Percentiles rank a stretch among this genome's conserved stretches.
Conservation (phyloP, 768 basidiomycete genomes). For the Lentinula sp. region DNA sequence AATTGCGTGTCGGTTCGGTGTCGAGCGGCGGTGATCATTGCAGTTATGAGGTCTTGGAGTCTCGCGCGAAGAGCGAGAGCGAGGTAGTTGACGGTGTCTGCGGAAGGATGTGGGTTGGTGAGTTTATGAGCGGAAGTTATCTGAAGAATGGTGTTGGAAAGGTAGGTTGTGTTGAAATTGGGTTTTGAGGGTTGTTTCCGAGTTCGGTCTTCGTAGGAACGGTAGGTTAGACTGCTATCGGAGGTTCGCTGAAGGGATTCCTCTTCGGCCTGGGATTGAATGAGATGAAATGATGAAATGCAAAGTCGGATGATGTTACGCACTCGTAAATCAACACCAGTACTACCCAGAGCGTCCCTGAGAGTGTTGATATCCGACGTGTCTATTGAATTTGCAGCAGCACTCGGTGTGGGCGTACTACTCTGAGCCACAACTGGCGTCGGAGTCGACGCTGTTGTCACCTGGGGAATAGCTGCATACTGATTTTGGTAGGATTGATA, state of each 20-base stretch:
- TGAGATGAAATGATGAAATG: background rate
- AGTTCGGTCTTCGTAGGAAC: constrained; percentile 71
- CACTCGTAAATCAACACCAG: constrained; percentile 81
- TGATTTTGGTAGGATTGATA: constrained; percentile 28
- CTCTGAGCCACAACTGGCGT: constrained; percentile 19
- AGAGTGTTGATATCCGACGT: constrained; percentile 61
- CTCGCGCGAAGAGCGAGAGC: constrained; percentile 75
- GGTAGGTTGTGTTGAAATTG: constrained; percentile 59
- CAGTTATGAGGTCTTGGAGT: constrained; percentile 59
- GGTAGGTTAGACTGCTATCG: constrained; percentile 56
- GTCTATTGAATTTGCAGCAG: constrained; percentile 10
- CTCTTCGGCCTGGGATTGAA: constrained; percentile 68
- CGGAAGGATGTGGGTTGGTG: constrained; percentile 41
- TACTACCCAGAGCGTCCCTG: constrained; percentile 81
- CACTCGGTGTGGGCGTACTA: constrained; percentile 11
- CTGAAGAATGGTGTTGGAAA: constrained; percentile 62
- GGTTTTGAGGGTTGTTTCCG: constrained; percentile 69
- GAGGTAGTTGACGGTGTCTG: constrained; percentile 71
- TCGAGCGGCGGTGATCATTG: constrained; percentile 60
- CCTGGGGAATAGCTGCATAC: background rate
- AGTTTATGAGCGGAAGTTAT: constrained; percentile 67
- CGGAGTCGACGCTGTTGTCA: constrained; percentile 8
- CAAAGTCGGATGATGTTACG: constrained; percentile 12
- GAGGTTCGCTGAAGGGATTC: constrained; percentile 67
- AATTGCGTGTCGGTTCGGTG: constrained; percentile 71